Base-by-base conservation (phyloP, 108 stramenopile species). In the Schizochytrium sp. region DNA sequence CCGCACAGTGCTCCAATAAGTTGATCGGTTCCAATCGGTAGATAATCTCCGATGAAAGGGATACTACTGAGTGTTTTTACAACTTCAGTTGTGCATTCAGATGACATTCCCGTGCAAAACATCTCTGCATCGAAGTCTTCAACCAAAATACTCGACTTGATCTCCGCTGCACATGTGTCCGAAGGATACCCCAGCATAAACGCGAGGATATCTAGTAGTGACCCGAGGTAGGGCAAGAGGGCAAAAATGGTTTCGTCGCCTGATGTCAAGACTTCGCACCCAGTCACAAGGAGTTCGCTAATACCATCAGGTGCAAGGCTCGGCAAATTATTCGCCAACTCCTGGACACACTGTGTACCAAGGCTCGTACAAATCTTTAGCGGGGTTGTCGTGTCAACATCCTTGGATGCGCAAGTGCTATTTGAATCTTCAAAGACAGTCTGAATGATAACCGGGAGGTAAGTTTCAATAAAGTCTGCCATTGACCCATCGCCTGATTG, bases 361-460 rank as follows among this genome's bases (percentile, higher is more conserved):
- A 83, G 76, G 28, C 53, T 55, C 45, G 76, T 1, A 28, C 76
- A 83, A 5, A 83, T 50, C 5, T 50, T 12, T 5, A 53, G 10
- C 47, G 76, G 50, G 28, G 76, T 83, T 17, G n/a, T 49, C 76
- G 76, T 83, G 76, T 83, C 76, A 40, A 55, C 2, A n/a, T 83
- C 76, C 45, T 17, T 42, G 38, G 45, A 47, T 5, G 76, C 76
- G 53, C 47, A 55, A 47, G 45, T 50, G 13, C 28, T 19, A n/a
- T 60, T 60, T 17, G 19, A 40, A 40, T 38, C 50, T 0, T 3
- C 53, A 47, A 55, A 5, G 50, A 83, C n/a, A 42, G 50, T 38
- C 38, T 42, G 13, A 38, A 83, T 55, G 53, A 83, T 42, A 8
- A 13, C 10, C 1, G 17, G 50, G 17, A 83, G 53, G 28, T 83